A percentile compares a stretch with the other conserved stretches of the same genome.
Conservation (phyloP, 257 asterid species). For the Solanum pimpinellifolium region DNA sequence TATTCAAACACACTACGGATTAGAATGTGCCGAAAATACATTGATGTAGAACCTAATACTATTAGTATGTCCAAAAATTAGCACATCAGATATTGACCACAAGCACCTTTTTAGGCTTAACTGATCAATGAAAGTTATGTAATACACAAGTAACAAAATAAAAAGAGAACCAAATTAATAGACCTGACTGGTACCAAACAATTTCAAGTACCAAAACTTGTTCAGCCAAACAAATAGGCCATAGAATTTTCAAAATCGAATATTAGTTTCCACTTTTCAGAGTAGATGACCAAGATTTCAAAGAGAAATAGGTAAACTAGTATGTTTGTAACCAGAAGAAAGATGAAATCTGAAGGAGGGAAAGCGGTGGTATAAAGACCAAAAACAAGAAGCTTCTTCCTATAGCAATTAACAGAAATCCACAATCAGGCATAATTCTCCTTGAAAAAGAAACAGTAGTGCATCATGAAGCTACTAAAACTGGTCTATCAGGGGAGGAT, state of each 20-base stretch:
- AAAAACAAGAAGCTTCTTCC: background rate
- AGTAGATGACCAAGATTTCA: background rate
- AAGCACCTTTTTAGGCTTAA: background rate
- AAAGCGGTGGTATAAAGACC: background rate
- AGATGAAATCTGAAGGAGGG: background rate
- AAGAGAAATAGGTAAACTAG: background rate
- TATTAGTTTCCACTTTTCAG: background rate
- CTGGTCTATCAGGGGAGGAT: background rate
- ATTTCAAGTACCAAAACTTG: background rate
- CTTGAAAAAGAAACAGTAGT: background rate
- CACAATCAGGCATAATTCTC: background rate
- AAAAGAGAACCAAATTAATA: background rate
- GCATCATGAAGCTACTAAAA: background rate
- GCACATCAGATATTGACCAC: background rate
- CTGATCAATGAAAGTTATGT: background rate
- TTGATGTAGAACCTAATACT: background rate
- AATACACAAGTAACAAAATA: background rate
- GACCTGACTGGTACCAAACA: background rate
- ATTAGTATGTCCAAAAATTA: background rate
- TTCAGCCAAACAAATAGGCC: background rate
- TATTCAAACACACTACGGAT: background rate
- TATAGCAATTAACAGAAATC: background rate
- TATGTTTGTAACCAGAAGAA: background rate
- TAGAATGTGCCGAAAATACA: background rate
- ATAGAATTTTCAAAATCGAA: background rate